Evolutionary conservation across 192 early-diverging fungal species (phyloP).

Genomic region (Coemansia sp.): DNA sequence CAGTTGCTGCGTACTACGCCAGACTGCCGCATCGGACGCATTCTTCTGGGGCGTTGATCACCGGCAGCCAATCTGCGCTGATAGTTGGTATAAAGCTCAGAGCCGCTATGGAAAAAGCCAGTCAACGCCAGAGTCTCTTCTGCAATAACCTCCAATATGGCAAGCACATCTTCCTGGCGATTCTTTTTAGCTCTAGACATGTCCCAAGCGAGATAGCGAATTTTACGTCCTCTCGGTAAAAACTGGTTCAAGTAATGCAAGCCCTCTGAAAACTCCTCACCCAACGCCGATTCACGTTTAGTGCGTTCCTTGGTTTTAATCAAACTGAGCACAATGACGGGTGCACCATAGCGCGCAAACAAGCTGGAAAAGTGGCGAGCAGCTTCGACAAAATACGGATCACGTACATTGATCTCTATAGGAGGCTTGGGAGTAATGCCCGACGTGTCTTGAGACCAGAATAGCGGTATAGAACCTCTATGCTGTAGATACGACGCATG

Average conservation of each 20-base stretch:
- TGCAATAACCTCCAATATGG: constrained; percentile 81
- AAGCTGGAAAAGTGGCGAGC: constrained; percentile 92
- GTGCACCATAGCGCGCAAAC: constrained; percentile 86
- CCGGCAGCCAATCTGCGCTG: constrained; percentile 16
- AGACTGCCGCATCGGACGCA: constrained; percentile 54
- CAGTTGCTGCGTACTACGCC: constrained; percentile 95
- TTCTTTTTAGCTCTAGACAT: constrained; percentile 97
- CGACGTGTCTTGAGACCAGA: constrained; percentile 93
- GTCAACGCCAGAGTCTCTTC: constrained; percentile 82
- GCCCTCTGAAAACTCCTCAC: constrained; percentile 79
- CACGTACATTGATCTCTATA: constrained; percentile 82
- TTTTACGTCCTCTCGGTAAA: constrained; percentile 71
- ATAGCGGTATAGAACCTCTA: constrained; percentile 92
- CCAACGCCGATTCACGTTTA: constrained; percentile 77
- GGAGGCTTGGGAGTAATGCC: constrained; percentile 93
- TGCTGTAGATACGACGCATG: constrained; percentile 97
- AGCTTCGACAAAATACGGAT: constrained; percentile 91
- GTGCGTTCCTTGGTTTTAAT: constrained; percentile 95
- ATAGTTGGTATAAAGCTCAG: constrained; percentile 55
- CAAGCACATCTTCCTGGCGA: constrained; percentile 84
- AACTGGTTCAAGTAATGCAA: constrained; percentile 89
- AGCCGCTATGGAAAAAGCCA: constrained; percentile 89
- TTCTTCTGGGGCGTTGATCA: neutral
- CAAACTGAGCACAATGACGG: constrained; percentile 89
- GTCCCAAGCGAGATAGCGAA: constrained; percentile 93